phyloP scores from a whole-genome alignment of 2,329 filamentous ascomycete genomes.

The Rhynchosporium graminicola region DNA sequence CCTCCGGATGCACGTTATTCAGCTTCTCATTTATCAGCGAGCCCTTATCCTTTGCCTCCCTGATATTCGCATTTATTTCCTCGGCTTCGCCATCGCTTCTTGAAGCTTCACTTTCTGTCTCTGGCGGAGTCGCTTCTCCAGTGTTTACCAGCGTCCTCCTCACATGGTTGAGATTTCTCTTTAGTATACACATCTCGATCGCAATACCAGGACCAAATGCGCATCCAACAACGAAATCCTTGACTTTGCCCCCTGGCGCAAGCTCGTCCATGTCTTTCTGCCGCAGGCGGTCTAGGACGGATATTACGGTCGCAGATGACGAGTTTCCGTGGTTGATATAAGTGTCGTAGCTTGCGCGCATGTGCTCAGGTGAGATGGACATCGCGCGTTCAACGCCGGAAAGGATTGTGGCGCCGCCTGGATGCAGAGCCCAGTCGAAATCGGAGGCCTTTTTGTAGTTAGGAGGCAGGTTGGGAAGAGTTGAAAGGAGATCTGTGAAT shows the following conservation, averaged over 20 bases:
- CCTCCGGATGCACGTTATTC: conserved; percentile 23
- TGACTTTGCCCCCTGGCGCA: conserved; percentile 51
- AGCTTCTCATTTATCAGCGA: conserved; percentile 29
- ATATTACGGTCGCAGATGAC: conserved; percentile 68
- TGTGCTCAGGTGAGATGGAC: conserved; percentile 60
- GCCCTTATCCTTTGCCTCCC: conserved; percentile 27
- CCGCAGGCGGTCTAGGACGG: conserved; percentile 63
- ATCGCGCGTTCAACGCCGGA: conserved; percentile 61
- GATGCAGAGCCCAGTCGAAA: conserved; percentile 75
- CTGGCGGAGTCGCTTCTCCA: conserved; percentile 39
- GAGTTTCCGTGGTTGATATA: conserved; percentile 70
- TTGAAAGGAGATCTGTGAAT: conserved; percentile 56
- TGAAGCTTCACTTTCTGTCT: conserved; percentile 38
- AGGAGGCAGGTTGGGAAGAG: conserved; percentile 48
- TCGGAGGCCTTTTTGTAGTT: conserved; percentile 51
- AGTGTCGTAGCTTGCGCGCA: conserved; percentile 68
- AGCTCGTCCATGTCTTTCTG: conserved; percentile 60
- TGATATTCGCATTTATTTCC: conserved; percentile 25
- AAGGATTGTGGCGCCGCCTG: conserved; percentile 67
- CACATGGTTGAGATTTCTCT: conserved; percentile 41
- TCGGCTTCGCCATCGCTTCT: conserved; percentile 34
- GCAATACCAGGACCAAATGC: conserved; percentile 71
- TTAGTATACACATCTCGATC: conserved; percentile 69
- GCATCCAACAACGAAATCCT: conserved; percentile 64
- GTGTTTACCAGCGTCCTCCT: conserved; percentile 25